phyloP scores from a whole-genome alignment of 495 filamentous ascomycete species.

The Xylaria longipes region DNA sequence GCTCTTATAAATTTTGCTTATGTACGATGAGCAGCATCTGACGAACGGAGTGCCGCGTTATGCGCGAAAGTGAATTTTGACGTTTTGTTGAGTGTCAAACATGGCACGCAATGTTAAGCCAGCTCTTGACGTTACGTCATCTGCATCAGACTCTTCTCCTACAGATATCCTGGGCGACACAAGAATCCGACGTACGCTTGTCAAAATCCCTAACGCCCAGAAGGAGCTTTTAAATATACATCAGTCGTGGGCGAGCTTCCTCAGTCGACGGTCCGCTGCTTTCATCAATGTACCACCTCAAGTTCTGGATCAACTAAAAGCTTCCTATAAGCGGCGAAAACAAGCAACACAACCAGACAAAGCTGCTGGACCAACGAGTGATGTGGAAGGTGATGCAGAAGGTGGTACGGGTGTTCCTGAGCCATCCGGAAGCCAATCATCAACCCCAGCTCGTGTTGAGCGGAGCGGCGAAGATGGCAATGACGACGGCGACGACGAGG shows the following conservation, averaged over 20 bases:
- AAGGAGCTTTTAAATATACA: conserved; percentile 58
- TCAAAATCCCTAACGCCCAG: conserved; percentile 67
- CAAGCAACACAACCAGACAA: conserved; percentile 18
- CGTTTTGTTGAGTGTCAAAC: background rate
- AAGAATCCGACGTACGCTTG: conserved; percentile 39
- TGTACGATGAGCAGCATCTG: background rate
- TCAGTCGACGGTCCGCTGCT: conserved; percentile 14
- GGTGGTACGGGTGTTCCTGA: conserved; percentile 3
- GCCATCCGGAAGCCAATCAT: conserved; percentile 17
- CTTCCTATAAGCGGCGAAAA: conserved; percentile 31
- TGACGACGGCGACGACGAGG: conserved; percentile 6
- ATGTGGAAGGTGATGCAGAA: background rate
- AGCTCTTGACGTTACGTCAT: background rate
- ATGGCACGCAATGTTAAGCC: conserved; percentile 29
- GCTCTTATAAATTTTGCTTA: background rate
- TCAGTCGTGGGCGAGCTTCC: conserved; percentile 48
- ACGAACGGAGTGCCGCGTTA: background rate
- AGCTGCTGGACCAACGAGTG: conserved; percentile 34
- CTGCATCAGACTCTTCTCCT: conserved; percentile 20
- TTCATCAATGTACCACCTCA: conserved; percentile 48
- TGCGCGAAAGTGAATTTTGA: background rate
- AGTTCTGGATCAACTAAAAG: conserved; percentile 45
- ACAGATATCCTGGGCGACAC: conserved; percentile 29
- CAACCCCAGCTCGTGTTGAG: background rate
- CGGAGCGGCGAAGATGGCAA: conserved; percentile 16